A percentile compares a stretch with the other conserved stretches of the same genome.
phyloP scores from a whole-genome alignment of 306 rosid genomes.

The Begonia fuchsioides region DNA sequence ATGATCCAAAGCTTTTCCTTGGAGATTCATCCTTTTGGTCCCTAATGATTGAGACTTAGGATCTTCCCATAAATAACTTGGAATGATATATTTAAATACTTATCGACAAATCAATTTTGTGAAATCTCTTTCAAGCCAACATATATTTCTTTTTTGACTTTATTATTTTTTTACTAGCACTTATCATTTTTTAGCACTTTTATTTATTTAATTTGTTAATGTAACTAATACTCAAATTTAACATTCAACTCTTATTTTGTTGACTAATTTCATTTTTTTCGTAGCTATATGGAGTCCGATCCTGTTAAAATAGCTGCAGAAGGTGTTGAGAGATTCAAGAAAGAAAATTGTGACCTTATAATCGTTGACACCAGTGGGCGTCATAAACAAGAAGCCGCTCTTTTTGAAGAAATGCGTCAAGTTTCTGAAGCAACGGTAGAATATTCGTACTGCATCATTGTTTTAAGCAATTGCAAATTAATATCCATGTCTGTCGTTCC shows the following conservation, averaged over 20 bases:
- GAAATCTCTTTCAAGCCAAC: no score
- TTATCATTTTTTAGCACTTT: no score
- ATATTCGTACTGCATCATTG: conserved; percentile 10
- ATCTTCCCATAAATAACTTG: no score
- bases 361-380: conserved; percentile 86
- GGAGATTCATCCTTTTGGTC: no score
- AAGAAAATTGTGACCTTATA: conserved; percentile 74
- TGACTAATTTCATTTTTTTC: conserved; percentile 5
- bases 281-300: conserved; percentile 69
- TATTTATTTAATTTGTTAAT: no score
- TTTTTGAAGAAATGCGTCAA: conserved; percentile 92
- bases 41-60: no score
- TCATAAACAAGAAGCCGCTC: conserved; percentile 81
- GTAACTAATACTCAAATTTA: no score
- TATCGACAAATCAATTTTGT: no score
- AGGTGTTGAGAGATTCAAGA: conserved; percentile 69
- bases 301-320: conserved; percentile 73
- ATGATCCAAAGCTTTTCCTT: no score
- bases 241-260: conserved; percentile 7
- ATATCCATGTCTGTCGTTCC: conserved; percentile 17
- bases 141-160: no score
- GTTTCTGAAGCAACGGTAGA: conserved; percentile 81
- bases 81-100: no score
- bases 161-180: no score
- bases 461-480: neutral